phyloP scores from a whole-genome alignment of 2,329 filamentous ascomycete species.

The Fusarium devonianum region DNA sequence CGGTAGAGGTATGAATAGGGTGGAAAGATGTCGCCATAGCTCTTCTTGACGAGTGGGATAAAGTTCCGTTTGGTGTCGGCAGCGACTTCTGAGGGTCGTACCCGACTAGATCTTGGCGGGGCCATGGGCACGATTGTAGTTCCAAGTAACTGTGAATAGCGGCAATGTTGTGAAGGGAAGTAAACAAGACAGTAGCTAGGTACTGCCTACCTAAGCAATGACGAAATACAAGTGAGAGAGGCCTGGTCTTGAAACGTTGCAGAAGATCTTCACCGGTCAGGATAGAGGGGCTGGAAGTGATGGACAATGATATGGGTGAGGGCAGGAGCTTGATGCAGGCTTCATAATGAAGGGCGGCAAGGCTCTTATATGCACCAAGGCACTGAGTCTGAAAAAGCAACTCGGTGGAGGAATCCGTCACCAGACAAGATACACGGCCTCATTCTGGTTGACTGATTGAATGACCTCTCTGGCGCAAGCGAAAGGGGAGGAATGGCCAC shows the following conservation, averaged over 20 bases:
- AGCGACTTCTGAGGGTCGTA: slow-evolving; percentile 67
- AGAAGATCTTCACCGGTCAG: slow-evolving; percentile 2
- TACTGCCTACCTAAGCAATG: slow-evolving; percentile 13
- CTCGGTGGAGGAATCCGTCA: slow-evolving; percentile 34
- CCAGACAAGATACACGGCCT: slow-evolving; percentile 28
- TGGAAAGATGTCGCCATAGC: slow-evolving; percentile 62
- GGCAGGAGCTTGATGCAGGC: slow-evolving; percentile 13
- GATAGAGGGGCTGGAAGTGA: slow-evolving; percentile 15
- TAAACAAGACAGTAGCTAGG: neutral
- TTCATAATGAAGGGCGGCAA: slow-evolving; percentile 28
- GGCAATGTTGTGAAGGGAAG: slow-evolving; percentile 5
- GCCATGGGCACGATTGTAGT: too few species aligned
- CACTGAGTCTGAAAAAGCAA: slow-evolving; percentile 40
- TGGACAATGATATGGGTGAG: slow-evolving; percentile 18
- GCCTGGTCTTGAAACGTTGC: neutral
- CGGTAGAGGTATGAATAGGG: slow-evolving; percentile 66
- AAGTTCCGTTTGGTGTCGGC: slow-evolving; percentile 75
- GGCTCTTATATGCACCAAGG: slow-evolving; percentile 39
- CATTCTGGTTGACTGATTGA: slow-evolving; percentile 31
- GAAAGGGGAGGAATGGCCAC: slow-evolving; percentile 43
- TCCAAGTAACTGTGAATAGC: too few species aligned
- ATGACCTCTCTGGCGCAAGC: slow-evolving; percentile 32
- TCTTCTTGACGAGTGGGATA: slow-evolving; percentile 68
- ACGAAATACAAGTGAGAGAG: slow-evolving; percentile 8
- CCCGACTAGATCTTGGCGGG: slow-evolving; percentile 44